Evolutionary conservation across 345 rosid species (phyloP).

Genomic region (Salix suchowensis): DNA sequence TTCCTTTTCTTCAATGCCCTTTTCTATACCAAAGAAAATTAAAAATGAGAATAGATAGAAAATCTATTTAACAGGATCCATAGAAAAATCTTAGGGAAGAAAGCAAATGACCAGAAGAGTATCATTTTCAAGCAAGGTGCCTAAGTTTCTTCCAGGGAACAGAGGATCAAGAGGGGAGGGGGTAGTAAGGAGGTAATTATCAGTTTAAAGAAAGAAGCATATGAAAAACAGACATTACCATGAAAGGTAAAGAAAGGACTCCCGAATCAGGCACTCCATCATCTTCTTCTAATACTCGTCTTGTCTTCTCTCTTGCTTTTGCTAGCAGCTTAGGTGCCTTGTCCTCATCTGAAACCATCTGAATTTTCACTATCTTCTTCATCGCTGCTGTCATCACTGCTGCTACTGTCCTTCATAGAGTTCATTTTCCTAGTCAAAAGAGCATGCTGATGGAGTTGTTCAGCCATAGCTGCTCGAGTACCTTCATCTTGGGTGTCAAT

Average conservation of each 20-base stretch:
- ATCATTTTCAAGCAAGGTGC: background rate
- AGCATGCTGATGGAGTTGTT: slow-evolving; percentile 74
- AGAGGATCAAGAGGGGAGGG: background rate
- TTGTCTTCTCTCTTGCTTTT: slow-evolving; percentile 71
- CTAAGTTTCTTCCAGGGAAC: background rate
- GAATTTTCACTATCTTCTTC: slow-evolving; percentile 47
- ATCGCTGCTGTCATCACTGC: slow-evolving; percentile 55
- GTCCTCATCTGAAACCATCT: slow-evolving; percentile 50
- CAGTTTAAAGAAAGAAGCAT: background rate
- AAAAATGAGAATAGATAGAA: slow-evolving; percentile 3
- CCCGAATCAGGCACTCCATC: slow-evolving; percentile 65
- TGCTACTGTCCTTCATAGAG: slow-evolving; percentile 55
- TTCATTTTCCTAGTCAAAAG: slow-evolving; percentile 81
- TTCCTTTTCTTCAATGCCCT: slow-evolving; percentile 70
- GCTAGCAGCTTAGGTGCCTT: slow-evolving; percentile 47
- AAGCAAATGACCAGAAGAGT: background rate
- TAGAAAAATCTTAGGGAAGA: background rate
- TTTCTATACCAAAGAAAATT: slow-evolving; percentile 38
- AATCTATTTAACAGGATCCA: background rate
- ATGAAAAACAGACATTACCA: slow-evolving; percentile 47
- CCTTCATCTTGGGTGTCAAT: slow-evolving; percentile 69
- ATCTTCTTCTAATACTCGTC: slow-evolving; percentile 54
- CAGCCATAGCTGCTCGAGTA: slow-evolving; percentile 73
- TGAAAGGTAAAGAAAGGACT: slow-evolving; percentile 84
- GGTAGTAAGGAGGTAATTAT: background rate